A percentile compares a stretch with the other conserved stretches of the same genome.
These are phyloP conservation scores for Fomitopsis serialis DNA, from an alignment of 768 basidiomycete genomes.

Conservation along the genomic window DNA sequence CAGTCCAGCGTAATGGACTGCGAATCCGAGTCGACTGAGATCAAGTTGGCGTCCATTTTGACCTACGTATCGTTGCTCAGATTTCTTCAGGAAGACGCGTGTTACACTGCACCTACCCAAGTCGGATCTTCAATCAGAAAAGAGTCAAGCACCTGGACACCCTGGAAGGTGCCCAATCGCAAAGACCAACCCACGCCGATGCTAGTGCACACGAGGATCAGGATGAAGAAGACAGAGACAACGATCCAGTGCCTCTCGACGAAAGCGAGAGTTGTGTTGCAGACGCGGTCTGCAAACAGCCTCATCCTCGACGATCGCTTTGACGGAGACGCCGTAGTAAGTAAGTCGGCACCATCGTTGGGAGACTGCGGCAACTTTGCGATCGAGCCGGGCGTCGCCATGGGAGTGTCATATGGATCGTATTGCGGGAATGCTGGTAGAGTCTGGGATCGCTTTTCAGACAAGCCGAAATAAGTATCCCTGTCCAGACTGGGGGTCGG, in stretches of 20 bases:
- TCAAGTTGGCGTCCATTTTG: slow-evolving; percentile 7
- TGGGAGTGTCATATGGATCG: background rate
- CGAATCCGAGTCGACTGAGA: slow-evolving; percentile 5
- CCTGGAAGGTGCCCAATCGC: slow-evolving; percentile 8
- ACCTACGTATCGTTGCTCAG: no score
- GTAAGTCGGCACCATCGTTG: background rate
- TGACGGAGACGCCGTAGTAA: background rate
- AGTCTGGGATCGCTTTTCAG: background rate
- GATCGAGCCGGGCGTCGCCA: background rate
- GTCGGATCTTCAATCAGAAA: background rate
- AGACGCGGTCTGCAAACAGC: background rate
- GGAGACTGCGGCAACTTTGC: background rate
- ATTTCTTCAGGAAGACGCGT: no score
- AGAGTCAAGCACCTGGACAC: slow-evolving; percentile 5
- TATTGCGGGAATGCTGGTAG: background rate
- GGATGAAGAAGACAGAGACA: slow-evolving; percentile 4
- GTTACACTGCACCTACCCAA: slow-evolving; percentile 2
- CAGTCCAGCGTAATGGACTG: slow-evolving; percentile 13
- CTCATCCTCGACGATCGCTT: background rate
- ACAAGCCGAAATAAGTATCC: background rate
- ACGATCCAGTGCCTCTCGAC: slow-evolving; percentile 5
- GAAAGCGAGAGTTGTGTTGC: background rate
- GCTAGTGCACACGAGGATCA: slow-evolving; percentile 2
- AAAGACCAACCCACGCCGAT: slow-evolving; percentile 11
- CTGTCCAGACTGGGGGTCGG: background rate